phyloP scores from a whole-genome alignment of 2,329 filamentous ascomycete genomes.

The Trichoderma sp. region DNA sequence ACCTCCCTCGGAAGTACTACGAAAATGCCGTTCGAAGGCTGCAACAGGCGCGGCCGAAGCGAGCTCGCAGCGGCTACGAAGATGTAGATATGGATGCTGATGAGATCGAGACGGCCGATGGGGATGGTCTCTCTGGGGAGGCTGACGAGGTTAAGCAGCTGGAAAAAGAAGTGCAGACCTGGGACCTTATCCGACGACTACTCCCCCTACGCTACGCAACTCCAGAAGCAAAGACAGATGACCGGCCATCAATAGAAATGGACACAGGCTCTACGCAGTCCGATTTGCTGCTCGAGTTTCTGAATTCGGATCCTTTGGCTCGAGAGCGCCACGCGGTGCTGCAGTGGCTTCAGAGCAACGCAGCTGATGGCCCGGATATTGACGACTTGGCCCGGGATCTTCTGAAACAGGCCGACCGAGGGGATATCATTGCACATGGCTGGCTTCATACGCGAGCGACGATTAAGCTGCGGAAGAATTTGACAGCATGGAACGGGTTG shows the following conservation, averaged over 20 bases:
- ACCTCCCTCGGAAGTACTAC: constrained; percentile 58
- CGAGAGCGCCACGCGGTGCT: constrained; percentile 77
- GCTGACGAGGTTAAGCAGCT: constrained; percentile 47
- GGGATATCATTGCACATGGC: constrained; percentile 79
- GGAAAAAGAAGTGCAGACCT: constrained; percentile 84
- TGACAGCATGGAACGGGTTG: constrained; percentile 64
- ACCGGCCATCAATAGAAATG: constrained; percentile 33
- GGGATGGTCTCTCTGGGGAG: constrained; percentile 25
- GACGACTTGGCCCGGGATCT: constrained; percentile 73
- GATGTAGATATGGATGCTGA: constrained; percentile 57
- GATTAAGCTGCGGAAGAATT: constrained; percentile 85
- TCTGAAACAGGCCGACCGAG: constrained; percentile 71
- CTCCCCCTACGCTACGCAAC: constrained; percentile 65
- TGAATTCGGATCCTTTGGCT: constrained; percentile 69
- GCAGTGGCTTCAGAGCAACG: constrained; percentile 80
- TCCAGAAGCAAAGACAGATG: constrained; percentile 24
- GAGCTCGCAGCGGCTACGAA: constrained; percentile 36
- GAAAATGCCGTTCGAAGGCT: constrained; percentile 45
- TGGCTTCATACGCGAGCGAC: constrained; percentile 89
- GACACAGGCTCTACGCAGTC: constrained; percentile 23
- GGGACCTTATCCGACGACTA: constrained; percentile 77
- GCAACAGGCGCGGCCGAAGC: constrained; percentile 31
- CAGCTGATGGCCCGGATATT: constrained; percentile 67
- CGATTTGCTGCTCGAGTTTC: constrained; percentile 64
- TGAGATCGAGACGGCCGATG: constrained; percentile 40